A percentile compares a stretch with the other conserved stretches of the same genome.
phyloP scores from a whole-genome alignment of 2,329 filamentous ascomycete genomes.

The Diaporthe nobilis region DNA sequence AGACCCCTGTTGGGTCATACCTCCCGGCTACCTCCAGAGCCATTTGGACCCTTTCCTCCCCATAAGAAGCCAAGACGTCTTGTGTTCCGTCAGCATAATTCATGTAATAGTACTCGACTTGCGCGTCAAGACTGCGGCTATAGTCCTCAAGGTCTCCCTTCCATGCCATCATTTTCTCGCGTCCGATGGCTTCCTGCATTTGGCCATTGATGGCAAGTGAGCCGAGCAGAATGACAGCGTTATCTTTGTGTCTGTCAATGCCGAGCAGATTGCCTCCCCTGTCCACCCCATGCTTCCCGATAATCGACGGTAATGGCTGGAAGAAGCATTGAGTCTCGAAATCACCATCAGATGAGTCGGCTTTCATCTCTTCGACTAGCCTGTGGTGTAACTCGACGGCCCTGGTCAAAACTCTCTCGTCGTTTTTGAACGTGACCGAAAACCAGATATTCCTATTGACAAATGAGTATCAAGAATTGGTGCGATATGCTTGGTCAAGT shows the following conservation, averaged over 20 bases:
- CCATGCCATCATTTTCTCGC: not conserved
- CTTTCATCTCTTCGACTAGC: not conserved
- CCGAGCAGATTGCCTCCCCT: not conserved
- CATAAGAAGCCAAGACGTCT: not conserved
- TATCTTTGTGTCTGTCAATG: not conserved
- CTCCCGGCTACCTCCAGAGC: not conserved
- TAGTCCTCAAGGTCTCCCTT: not conserved
- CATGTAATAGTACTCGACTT: constrained; percentile 1
- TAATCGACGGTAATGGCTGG: not conserved
- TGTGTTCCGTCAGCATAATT: not conserved
- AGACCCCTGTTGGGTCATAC: not conserved
- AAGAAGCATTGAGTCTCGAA: not conserved
- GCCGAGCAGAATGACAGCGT: not conserved
- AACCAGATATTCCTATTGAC: not conserved
- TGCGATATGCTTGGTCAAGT: not conserved
- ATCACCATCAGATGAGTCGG: not conserved
- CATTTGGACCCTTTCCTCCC: not conserved
- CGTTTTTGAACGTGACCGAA: not conserved
- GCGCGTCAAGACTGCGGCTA: not conserved
- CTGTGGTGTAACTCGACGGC: not conserved
- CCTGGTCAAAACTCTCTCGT: not conserved
- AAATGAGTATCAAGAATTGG: not conserved
- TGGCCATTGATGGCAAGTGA: not conserved
- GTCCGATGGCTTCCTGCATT: not conserved
- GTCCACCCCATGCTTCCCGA: not conserved